Base-by-base conservation (phyloP, 2,329 filamentous ascomycete genomes). In the Pseudocercospora fijiensis region DNA sequence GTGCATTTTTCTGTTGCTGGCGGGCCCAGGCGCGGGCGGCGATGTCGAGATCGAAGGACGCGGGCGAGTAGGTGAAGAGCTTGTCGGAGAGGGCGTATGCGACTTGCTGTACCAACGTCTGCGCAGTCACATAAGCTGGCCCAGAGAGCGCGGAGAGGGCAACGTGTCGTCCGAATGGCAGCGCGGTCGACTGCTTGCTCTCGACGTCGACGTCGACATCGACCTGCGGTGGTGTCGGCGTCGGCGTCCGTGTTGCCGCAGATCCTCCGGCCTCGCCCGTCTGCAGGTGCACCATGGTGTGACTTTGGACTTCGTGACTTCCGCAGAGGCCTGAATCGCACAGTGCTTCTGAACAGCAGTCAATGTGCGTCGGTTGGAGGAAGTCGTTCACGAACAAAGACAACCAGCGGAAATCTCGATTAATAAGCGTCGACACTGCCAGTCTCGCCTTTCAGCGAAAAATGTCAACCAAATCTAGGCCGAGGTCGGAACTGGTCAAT, bases 71-170 rank as follows among this genome's bases (percentile, higher is more conserved):
- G 62, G 93, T 90, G 82, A 96, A 99, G 80, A 98, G 88, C 84
- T 96, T 96, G 83, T 98, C 93, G 62, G 94, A 98, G 66, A 99
- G 85, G 68, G 91, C 86, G 81, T 96, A 99, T 65, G 94, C 92
- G 69, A 98, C 90, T 80, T 99, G 95, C 82, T 99, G 95, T 69
- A 98, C 90, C 61, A 99, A 86, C 22, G 92, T 88, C 80, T 99
- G 95, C 28, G 92, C 91, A 45, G 94, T 98, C 66, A 94, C 85
- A 79, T 99, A 99, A 61, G 91, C 95, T 70, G 94, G 91, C 16
- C 94, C 95, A 65, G 85, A 88, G 77, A 98, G 90, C 64, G 81
- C 81, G 60, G 80, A 79, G 64, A 86, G 77, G 33, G 80, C 69
- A 62, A 84, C 76, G 65, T 82, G 71, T 69, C 84, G 81, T 57